Conservation (phyloP, 75 land plant genomes). For the Larix kaempferi region DNA sequence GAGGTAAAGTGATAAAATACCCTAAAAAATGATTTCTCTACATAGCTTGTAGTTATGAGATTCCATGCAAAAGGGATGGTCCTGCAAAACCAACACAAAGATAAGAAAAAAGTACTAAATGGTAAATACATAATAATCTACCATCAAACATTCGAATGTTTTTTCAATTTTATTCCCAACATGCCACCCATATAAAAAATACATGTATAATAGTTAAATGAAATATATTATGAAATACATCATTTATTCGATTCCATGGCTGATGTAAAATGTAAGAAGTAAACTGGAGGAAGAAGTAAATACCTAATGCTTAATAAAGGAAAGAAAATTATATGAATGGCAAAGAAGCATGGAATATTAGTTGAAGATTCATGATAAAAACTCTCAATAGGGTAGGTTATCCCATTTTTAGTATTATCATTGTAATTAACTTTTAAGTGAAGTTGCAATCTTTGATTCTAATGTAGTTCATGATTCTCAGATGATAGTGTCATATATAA, state of each 20-base stretch:
- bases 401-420: no score
- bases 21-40: slow-evolving; percentile 73
- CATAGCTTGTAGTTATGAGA: slow-evolving; percentile 86
- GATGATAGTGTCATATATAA: no score
- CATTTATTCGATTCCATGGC: neutral
- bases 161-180: neutral
- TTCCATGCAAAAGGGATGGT: slow-evolving; percentile 96
- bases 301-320: no score
- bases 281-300: neutral
- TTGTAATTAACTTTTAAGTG: no score
- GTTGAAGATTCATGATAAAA: no score
- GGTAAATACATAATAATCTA: neutral
- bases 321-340: no score
- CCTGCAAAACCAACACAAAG: slow-evolving; percentile 36
- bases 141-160: neutral
- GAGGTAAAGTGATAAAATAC: slow-evolving; percentile 28
- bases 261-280: no score
- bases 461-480: no score
- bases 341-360: no score
- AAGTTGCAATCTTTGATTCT: no score
- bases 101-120: neutral
- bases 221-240: no score
- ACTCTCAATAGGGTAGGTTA: no score
- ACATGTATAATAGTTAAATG: neutral
- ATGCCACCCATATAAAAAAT: neutral